Base-by-base conservation (phyloP, 495 filamentous ascomycete species). In the Pseudevernia furfuracea region DNA sequence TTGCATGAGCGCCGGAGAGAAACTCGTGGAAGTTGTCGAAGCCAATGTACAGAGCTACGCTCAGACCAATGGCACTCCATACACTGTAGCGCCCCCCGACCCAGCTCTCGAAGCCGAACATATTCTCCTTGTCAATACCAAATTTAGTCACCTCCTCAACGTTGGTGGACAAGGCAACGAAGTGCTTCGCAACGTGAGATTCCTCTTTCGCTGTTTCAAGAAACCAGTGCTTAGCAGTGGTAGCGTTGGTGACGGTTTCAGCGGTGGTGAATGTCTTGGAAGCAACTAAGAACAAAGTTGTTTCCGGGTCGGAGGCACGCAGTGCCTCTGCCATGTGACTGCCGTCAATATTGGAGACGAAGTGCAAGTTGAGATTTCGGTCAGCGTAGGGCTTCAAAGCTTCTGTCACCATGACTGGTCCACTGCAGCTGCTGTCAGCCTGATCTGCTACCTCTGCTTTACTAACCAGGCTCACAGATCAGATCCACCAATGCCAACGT, bases 241-340 rank as follows among this genome's bases (percentile, higher is more conserved):
- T 96, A 74, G 94, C 95, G 75, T 98, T 98, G 60, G 94, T 97
- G 44, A 80, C 87, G 57, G 94, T 98, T 83, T 98, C 94, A 58
- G 94, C 94, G 10, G 94, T 98, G 64, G 94, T 98, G 81, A 98
- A 98, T 62, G 94, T 98, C 85, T 98, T 98, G 75, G 93, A 97
- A 58, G 94, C 94, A 71, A 98, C 84, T 69, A 97, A 81, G 87
- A 97, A 98, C 61, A 98, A 86, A 37, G 93, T 97, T 53, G 95
- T 97, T 79, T 98, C 94, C 23, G 94, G 92, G 75, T 98, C 84
- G 2, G 92, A 93, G 74, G 86, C 73, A 72, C 86, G 87, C 23
- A 97, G 84, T 57, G 94, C 95, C 79, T 98, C 94, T 56, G 92
- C 89, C 72, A 97, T 89, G 79, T 98, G 94, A 59, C 94, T 97